Evolutionary conservation across 257 asterid genomes (phyloP), one percentile per base, ranked within the genome.

Genomic region (Lithospermum erythrorhizon): DNA sequence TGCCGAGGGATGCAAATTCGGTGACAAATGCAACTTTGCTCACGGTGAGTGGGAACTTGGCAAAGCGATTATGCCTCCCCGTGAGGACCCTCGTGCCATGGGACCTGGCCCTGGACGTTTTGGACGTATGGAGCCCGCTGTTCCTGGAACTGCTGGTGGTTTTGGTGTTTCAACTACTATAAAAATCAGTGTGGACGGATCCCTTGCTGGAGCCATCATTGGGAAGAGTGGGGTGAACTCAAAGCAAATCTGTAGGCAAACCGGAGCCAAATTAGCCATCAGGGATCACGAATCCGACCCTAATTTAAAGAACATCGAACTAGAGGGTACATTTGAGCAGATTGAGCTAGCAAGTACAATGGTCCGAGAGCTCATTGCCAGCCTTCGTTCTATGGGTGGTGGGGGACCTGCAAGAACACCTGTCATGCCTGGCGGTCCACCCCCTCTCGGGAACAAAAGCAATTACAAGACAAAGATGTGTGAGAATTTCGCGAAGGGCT

Each of bases 41-140:
- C 98, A 90, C 27, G 98, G 98, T 10, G 98, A 90, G 47, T 85
- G 91, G 94, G 94, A 90, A 76, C 82, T 90, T 11, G 94, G 91
- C 11, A 87, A 66, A 73, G 80, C 85, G 45, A 63, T 79, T 3
- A 57, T 48, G 20, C 66, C 78, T 51, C 67, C 85, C 49, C 87
- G 79, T 1, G 86, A 84, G 21, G 91, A 87, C 59, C 90, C 80
- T 45, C 85, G 69, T 21, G 56, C 72, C 16, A 35, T 68, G 25
- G 84, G 87, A 22, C 67, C 85, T 21, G 47, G 68, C 9, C 81
- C 86, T 4, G 66, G 77, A 19, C 87, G 81, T 32, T 83, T 77
- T 53, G 78, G 77, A 3, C 73, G 87, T 29, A 37, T 61, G 64
- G 93, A 86, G 64, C 81, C 81, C 2, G 70, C 75, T 27, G 63